A percentile compares a stretch with the other conserved stretches of the same genome.
Conservation (phyloP, 495 filamentous ascomycete species). For the Penicillium antarcticum region DNA sequence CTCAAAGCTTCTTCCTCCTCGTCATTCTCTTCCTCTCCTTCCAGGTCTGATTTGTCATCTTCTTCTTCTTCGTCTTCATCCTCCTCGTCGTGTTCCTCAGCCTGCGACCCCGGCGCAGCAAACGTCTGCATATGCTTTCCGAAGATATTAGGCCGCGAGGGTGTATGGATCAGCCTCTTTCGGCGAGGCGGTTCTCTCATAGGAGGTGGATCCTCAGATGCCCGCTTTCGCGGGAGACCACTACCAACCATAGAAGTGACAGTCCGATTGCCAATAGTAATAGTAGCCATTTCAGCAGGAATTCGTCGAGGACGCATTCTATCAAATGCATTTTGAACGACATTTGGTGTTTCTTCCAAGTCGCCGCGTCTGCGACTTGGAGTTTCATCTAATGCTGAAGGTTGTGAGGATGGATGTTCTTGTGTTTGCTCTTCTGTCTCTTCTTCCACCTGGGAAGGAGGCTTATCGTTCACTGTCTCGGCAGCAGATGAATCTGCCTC, state of each 20-base stretch:
- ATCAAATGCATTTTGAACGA: conserved; percentile 63
- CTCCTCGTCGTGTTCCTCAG: conserved; percentile 22
- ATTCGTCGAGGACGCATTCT: conserved; percentile 63
- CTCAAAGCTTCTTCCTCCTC: conserved; percentile 18
- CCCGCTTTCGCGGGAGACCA: conserved; percentile 38
- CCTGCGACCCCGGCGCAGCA: conserved; percentile 62
- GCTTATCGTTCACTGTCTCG: background rate
- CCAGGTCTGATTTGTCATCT: conserved; percentile 30
- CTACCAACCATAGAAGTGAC: conserved; percentile 61
- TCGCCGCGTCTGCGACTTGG: conserved; percentile 9
- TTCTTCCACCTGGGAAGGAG: conserved; percentile 1
- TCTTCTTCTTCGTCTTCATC: conserved; percentile 25
- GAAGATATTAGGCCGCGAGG: conserved; percentile 51
- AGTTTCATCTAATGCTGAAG: conserved; percentile 9
- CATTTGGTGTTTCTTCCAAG: conserved; percentile 36
- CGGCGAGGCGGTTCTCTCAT: conserved; percentile 12
- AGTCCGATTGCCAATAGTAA: conserved; percentile 80
- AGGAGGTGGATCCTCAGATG: conserved; percentile 17
- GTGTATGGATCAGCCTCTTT: conserved; percentile 39
- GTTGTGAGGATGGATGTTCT: conserved; percentile 8
- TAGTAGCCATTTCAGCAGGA: conserved; percentile 74
- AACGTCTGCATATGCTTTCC: conserved; percentile 69
- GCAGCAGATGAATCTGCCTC: conserved; percentile 3
- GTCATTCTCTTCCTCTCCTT: conserved; percentile 24
- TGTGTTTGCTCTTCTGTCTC: conserved; percentile 1